Percentiles rank a stretch among this genome's conserved stretches.
These are phyloP conservation scores for Venturia pyrina DNA, from an alignment of 2,329 filamentous ascomycete species.

Conservation along the genomic window DNA sequence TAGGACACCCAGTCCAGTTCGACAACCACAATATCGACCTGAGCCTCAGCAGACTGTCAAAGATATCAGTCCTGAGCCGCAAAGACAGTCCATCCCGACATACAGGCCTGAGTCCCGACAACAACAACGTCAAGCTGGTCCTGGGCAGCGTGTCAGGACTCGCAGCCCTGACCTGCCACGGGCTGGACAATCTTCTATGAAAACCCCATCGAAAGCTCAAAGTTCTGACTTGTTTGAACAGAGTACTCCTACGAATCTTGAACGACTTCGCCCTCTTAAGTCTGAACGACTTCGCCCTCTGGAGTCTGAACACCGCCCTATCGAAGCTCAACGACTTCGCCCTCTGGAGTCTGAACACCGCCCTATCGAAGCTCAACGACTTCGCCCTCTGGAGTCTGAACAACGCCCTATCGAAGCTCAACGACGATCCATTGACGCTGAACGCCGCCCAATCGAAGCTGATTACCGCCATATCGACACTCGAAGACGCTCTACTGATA, in stretches of 20 bases:
- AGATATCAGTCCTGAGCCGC: background rate
- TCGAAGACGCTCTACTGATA: too few relatives aligned
- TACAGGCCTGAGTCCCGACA: background rate
- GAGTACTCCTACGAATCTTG: background rate
- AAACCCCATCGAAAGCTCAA: background rate
- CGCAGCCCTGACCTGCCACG: background rate
- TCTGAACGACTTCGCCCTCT: background rate
- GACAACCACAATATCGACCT: background rate
- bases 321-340: background rate
- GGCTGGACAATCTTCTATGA: background rate
- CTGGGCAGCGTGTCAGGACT: background rate
- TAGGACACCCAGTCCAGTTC: background rate
- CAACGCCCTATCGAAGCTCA: background rate
- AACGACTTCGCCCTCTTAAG: background rate
- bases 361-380: too few relatives aligned
- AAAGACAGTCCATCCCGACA: background rate
- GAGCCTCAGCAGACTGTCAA: background rate
- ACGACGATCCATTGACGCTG: background rate
- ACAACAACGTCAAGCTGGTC: background rate
- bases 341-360: background rate
- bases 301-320: background rate
- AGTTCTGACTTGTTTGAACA: background rate
- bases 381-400: background rate
- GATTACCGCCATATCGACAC: too few relatives aligned
- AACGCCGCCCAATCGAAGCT: background rate